These are phyloP conservation scores for Blastocystis sp. DNA, from an alignment of 352 stramenopile species.

Conservation along the genomic window DNA sequence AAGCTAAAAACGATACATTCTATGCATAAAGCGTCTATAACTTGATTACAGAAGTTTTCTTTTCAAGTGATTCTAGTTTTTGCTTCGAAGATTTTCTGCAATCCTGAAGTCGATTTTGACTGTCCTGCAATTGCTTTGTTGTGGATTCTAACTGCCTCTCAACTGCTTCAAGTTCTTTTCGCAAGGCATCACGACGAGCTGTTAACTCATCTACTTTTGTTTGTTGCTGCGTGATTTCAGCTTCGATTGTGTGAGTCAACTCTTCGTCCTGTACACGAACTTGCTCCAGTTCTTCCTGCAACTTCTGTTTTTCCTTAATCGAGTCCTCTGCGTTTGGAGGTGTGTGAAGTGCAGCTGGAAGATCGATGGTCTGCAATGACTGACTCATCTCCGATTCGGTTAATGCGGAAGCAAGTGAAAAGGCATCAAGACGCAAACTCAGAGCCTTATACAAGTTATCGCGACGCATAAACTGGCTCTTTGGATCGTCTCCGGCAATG, in stretches of 20 bases:
- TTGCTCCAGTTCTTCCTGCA: neutral
- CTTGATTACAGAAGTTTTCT: neutral
- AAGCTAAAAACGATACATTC: neutral
- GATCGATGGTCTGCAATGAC: neutral
- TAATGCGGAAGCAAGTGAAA: neutral
- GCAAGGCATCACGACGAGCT: neutral
- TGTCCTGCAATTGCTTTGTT: neutral
- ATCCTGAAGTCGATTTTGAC: neutral
- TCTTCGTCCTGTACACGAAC: neutral
- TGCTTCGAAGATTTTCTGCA: neutral
- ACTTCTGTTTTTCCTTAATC: neutral
- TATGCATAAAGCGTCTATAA: neutral
- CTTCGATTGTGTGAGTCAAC: neutral
- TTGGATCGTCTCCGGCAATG: neutral
- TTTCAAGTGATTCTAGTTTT: slow-evolving; percentile 9
- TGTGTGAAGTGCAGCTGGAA: neutral
- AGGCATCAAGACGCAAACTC: neutral
- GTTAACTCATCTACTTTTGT: neutral
- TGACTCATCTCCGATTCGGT: neutral
- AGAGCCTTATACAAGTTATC: neutral
- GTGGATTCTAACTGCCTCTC: neutral
- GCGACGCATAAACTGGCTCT: slow-evolving; percentile 58
- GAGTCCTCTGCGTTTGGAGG: neutral
- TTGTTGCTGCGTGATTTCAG: neutral
- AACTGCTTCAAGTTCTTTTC: neutral